Base-by-base conservation (phyloP, 176 grass and related monocot species). In the Phyllostachys edulis region DNA sequence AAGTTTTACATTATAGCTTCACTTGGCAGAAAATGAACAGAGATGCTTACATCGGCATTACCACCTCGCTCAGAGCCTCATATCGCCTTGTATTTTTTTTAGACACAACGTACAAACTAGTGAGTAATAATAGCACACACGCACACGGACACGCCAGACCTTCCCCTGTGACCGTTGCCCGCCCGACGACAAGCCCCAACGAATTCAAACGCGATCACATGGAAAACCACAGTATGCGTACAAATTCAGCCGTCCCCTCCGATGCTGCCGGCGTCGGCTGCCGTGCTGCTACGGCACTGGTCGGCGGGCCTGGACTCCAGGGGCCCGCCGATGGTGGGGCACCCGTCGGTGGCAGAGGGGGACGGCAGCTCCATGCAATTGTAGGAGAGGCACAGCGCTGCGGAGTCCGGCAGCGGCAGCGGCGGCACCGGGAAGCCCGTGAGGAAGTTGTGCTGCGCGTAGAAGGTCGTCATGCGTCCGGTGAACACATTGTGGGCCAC, bases 371-470 rank as follows among this genome's bases (percentile, higher is more conserved):
- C 90, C 90, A 94, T 89, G 85, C 94, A 97, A 78, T 97, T 97
- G 88, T 97, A 94, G 0, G 92, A 90, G 39, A 97, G 94, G 81
- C 94, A 97, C 2, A 97, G 82, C 76, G 94, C 79, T 9, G 79
- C 80, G 20, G 90, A 94, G 23, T 90, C 90, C 32, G 94, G 94
- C 67, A 92, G 66, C 65, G 82, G 80, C 3, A 39, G 67, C 3
- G 85, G 67, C 17, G 88, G 85, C 24, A 72, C 45, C 4, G 82
- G 85, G 82, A 97, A 97, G 5, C 81, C 86, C 32, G 94, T 88
- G 23, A 97, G 71, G 86, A 92, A 97, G 90, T 97, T 97, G 82
- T 97, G 94, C 66, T 97, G 94, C 52, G 92, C 92, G 86, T 97
- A 97, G 61, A 97, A 92, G 18, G 92, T 92, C 3, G 86, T 77